These are phyloP conservation scores for Epithele typhae DNA, from an alignment of 768 basidiomycete genomes.

Conservation along the genomic window DNA sequence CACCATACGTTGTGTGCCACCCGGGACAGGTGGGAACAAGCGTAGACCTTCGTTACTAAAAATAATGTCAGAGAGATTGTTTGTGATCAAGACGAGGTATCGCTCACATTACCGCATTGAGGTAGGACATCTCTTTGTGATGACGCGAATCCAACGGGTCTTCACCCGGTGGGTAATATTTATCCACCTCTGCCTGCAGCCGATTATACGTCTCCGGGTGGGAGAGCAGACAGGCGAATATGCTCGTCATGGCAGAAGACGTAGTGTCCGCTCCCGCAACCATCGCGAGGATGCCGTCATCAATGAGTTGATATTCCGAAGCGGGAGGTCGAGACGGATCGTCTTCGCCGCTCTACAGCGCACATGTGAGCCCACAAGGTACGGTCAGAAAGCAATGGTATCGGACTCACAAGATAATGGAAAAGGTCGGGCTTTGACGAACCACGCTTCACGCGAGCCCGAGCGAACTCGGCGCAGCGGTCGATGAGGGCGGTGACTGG, in stretches of 20 bases:
- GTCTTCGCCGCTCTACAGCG: slow-evolving; percentile 16
- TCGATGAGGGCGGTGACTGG: slow-evolving; percentile 2
- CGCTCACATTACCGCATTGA: slow-evolving; percentile 33
- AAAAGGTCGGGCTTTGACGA: slow-evolving; percentile 29
- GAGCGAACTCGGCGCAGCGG: slow-evolving; percentile 5
- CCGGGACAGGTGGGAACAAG: slow-evolving; percentile 38
- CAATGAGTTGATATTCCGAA: slow-evolving; percentile 5
- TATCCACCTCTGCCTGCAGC: slow-evolving; percentile 24
- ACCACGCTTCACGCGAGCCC: slow-evolving; percentile 13
- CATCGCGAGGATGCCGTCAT: slow-evolving; percentile 22
- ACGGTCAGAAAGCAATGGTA: not conserved
- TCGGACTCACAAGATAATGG: slow-evolving; percentile 38
- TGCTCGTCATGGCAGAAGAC: slow-evolving; percentile 17
- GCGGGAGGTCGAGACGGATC: not conserved
- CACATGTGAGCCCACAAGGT: not conserved
- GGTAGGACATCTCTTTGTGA: slow-evolving; percentile 22
- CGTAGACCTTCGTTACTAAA: slow-evolving; percentile 42
- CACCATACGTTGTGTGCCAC: slow-evolving; percentile 35
- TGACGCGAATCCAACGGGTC: slow-evolving; percentile 16
- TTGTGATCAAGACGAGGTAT: not conserved
- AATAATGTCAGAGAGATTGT: not conserved
- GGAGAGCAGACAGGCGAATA: slow-evolving; percentile 23
- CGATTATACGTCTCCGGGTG: slow-evolving; percentile 14
- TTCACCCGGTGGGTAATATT: slow-evolving; percentile 15
- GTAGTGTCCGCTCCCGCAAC: slow-evolving; percentile 29